Conservation (phyloP, 1,284 basidiomycete species). For the Malassezia psittaci region DNA sequence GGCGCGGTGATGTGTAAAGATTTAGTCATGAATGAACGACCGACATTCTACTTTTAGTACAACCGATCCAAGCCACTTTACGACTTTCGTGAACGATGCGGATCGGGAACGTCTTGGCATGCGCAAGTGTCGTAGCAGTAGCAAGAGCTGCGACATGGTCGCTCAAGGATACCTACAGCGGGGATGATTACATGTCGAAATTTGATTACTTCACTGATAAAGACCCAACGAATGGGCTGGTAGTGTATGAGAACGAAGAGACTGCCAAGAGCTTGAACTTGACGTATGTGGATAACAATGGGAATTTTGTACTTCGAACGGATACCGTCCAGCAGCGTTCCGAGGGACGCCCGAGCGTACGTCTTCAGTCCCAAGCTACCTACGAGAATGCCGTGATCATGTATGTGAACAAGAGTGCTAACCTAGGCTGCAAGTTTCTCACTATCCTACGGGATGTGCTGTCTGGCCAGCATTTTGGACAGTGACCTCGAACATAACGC, state of each 20-base stretch:
- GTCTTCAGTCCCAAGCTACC: constrained; percentile 32
- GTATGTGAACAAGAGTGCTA: neutral
- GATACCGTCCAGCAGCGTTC: constrained; percentile 22
- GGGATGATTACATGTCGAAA: constrained; percentile 26
- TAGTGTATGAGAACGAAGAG: constrained; percentile 26
- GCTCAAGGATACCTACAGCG: constrained; percentile 15
- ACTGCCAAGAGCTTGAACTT: constrained; percentile 29
- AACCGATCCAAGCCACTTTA: too few relatives aligned
- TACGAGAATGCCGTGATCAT: constrained; percentile 41
- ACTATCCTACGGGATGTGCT: constrained; percentile 38
- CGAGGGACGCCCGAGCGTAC: constrained; percentile 30
- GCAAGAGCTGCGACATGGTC: constrained; percentile 17
- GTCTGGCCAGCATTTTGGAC: constrained; percentile 47
- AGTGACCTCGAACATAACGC: constrained; percentile 25
- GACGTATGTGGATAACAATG: constrained; percentile 23
- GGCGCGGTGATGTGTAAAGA: neutral
- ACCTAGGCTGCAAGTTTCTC: constrained; percentile 30
- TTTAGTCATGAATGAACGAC: too few relatives aligned
- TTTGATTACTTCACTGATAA: constrained; percentile 32
- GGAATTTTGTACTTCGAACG: constrained; percentile 36
- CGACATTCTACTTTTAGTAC: too few relatives aligned
- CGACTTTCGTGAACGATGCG: neutral
- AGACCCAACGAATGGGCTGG: constrained; percentile 39
- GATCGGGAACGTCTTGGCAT: neutral
- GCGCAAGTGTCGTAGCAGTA: neutral